Evolutionary conservation across 768 basidiomycete species (phyloP), one percentile per base, ranked within the genome.

Genomic region (Rhodotorula kratochvilovae): DNA sequence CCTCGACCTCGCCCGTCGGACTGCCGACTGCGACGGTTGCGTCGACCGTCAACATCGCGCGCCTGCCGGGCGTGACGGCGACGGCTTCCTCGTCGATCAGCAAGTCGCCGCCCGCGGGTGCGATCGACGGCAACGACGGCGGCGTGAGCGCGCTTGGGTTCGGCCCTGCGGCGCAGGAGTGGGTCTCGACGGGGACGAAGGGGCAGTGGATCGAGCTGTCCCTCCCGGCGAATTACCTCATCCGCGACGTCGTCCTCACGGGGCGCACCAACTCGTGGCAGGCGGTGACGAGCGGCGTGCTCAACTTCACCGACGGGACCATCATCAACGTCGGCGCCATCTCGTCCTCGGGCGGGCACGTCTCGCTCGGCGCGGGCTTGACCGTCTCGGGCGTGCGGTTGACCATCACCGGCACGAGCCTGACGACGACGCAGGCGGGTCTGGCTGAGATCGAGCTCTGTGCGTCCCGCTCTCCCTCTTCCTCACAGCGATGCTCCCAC

Each of bases 371-470:
- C 2, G 15, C 53, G 29, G 70, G 70, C 8, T 42, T 67, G 48
- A 39, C 31, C 36, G 50, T 58, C 1, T 66, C 70, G 35, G 63
- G 58, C 42, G 46, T 75, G 5, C 45, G 63, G 0, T 54, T 75
- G 43, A 68, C 68, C 23, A 42, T 68, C 25, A 65, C 67, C 13
- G 48, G 56, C 36, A 65, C 68, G 1, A 33, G 35, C 2, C 15
- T 53, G 0, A 58, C 61, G 8, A 65, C 74, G 25, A 57, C 51
- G 0, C 50, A 48, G 23, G 69, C 66, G 21, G 74, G 74, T 13
- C 42, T 75, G 10, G 23, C 63, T 42, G 74, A 75, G 57, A 62
- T 75, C 19, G 27, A 60, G 35, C 62, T 75, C 51, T 75, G 48
- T 50, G 25, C 48, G 48, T 50, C 48, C 21, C 25, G 12, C 25